These are phyloP conservation scores for Astrothelium macrocarpum DNA, from an alignment of 495 filamentous ascomycete genomes.

Conservation along the genomic window DNA sequence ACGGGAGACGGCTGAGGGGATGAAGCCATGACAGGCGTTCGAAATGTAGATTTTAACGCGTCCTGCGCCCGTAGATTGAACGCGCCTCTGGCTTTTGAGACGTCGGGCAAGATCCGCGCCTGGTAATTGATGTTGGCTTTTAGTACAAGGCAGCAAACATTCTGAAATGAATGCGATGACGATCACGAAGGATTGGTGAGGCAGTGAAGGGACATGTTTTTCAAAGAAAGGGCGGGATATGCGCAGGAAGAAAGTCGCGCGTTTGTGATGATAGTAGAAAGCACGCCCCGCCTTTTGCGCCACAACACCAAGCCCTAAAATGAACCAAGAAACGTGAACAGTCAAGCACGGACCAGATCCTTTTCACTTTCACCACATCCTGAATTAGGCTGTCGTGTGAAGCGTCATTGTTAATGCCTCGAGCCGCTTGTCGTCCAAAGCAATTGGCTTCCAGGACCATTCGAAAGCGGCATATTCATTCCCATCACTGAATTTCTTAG, in stretches of 20 bases:
- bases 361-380: no score
- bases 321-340: neutral
- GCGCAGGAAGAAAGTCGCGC: neutral
- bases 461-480: no score
- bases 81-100: neutral
- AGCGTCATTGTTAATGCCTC: neutral
- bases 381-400: no score
- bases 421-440: neutral
- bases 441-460: no score
- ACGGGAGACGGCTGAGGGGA: conserved; percentile 5
- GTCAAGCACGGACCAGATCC: no score
- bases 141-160: neutral
- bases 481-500: conserved; percentile 9
- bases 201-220: neutral
- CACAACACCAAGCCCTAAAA: neutral
- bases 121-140: neutral
- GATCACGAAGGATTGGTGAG: neutral
- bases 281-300: conserved; percentile 6
- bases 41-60: neutral
- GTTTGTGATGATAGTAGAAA: conserved; percentile 4
- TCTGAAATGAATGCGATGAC: no score
- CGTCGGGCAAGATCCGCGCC: neutral
- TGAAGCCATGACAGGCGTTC: neutral
- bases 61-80: neutral
- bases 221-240: neutral